phyloP scores from a whole-genome alignment of 768 basidiomycete genomes.

The Rhodotorula babjevae region DNA sequence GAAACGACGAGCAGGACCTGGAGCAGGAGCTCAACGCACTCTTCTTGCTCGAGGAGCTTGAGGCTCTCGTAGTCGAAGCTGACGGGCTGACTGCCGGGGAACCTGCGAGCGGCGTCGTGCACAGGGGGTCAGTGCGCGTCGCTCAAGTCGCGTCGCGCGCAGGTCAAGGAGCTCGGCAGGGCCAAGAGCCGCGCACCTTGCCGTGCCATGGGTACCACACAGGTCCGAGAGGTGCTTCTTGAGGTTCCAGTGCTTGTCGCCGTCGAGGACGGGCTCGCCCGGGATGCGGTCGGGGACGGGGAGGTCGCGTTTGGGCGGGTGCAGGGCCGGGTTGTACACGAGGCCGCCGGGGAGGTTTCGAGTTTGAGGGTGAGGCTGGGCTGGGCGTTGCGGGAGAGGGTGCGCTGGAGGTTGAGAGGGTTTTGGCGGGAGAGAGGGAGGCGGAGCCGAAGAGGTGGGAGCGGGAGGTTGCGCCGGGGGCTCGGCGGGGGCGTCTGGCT shows the following conservation, averaged over 20 bases:
- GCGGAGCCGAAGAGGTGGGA: background rate
- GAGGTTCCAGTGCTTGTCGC: conserved; percentile 30
- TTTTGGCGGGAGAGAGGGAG: too few species aligned
- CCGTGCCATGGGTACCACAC: conserved; percentile 22
- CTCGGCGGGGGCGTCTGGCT: background rate
- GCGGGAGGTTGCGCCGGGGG: background rate
- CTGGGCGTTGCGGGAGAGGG: background rate
- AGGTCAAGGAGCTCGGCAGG: too few species aligned
- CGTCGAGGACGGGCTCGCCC: conserved; percentile 27
- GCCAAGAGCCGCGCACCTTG: background rate
- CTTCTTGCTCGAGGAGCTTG: conserved; percentile 69
- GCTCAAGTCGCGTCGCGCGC: background rate
- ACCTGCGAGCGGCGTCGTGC: conserved; percentile 52
- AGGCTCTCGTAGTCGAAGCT: conserved; percentile 73
- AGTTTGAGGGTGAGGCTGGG: background rate
- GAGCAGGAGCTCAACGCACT: conserved; percentile 54
- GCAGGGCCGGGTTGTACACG: conserved; percentile 7
- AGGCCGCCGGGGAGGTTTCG: background rate
- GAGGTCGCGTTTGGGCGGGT: conserved; percentile 25
- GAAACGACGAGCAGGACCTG: background rate
- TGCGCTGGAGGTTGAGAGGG: background rate
- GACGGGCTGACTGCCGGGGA: conserved; percentile 93
- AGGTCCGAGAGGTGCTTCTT: conserved; percentile 36
- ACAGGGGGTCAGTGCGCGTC: background rate
- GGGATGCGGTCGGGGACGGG: conserved; percentile 40